These are phyloP conservation scores for Oxyria digyna DNA, from an alignment of 148 eudicot genomes.

Conservation along the genomic window DNA sequence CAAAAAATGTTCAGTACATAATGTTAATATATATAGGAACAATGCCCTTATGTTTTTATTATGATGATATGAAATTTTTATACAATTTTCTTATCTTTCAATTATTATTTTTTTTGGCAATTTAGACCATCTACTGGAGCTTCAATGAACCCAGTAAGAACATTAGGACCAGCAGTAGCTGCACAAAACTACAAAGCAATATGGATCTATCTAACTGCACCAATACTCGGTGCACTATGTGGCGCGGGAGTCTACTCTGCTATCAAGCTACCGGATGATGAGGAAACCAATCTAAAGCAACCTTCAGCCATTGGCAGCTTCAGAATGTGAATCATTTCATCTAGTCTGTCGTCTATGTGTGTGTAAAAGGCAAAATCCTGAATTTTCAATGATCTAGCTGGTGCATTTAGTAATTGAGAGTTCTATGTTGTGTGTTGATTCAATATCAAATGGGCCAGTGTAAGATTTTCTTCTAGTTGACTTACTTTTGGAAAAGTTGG, in stretches of 20 bases:
- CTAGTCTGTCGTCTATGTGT: not conserved
- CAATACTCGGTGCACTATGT: conserved; percentile 21
- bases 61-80: not conserved
- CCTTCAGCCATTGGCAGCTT: conserved; percentile 7
- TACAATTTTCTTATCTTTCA: not conserved
- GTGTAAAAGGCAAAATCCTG: not conserved
- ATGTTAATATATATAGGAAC: too few relatives aligned
- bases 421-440: not conserved
- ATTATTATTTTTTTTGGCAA: not conserved
- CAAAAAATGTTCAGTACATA: too few relatives aligned
- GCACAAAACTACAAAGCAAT: conserved; percentile 21
- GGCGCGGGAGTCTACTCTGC: conserved; percentile 28
- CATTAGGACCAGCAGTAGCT: conserved; percentile 32
- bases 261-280: conserved; percentile 18
- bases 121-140: conserved; percentile 30
- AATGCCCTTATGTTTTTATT: too few relatives aligned
- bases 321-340: not conserved
- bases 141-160: conserved; percentile 33
- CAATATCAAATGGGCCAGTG: not conserved
- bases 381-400: too few relatives aligned
- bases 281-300: not conserved
- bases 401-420: too few relatives aligned
- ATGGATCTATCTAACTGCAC: conserved; percentile 36
- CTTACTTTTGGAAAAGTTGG: not conserved
- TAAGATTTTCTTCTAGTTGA: not conserved